Evolutionary conservation across 176 grass and related monocot species (phyloP), one percentile per base, ranked within the genome.

Genomic region (Coix lacrymajobi): DNA sequence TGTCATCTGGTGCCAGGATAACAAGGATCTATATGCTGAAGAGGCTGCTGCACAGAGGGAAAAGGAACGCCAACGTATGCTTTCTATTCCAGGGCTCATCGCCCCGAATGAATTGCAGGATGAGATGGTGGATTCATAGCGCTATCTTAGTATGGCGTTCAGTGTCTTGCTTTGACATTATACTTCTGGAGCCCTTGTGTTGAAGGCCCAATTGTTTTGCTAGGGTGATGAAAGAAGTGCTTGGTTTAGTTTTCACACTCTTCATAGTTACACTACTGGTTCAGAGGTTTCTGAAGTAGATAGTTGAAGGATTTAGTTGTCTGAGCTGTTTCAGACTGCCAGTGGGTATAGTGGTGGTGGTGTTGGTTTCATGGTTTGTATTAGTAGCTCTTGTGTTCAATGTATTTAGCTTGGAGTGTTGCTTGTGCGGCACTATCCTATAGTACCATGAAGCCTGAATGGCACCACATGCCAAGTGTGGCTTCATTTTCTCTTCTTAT

Each of bases 61-160:
- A 75, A 82, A 70, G 69, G 92, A 90, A 39, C 88, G 82, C 9
- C 92, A 90, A 79, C 77, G 88, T 20, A 90, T 94, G 92, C 76
- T 94, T 37, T 72, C 91, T 38, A 90, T 94, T 54, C 92, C 88
- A 15, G 91, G 91, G 31, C 91, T 93, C 15, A 88, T 93, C 15
- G 91, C 91, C 63, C 91, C 91, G n/a, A 93, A 69, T 30, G 91
- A 93, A 82, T 87, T 93, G 41, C 91, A 93, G 28, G 91, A 93
- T 37, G 91, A 90, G 85, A 93, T 93, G 91, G 88, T 82, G 8
- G 91, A 90, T 82, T 88, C 85, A 13, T 93, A 90, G 76, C 58
- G 31, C 41, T 62, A 19, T 39, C 63, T 14, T 8, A 39, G 41
- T 9, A 48, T 20, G 43, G 4, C 25, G 0, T 29, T 19, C 45